Evolutionary conservation across 2,329 filamentous ascomycete species (phyloP), one percentile per base, ranked within the genome.

Genomic region (Fonsecaea pugnacius): DNA sequence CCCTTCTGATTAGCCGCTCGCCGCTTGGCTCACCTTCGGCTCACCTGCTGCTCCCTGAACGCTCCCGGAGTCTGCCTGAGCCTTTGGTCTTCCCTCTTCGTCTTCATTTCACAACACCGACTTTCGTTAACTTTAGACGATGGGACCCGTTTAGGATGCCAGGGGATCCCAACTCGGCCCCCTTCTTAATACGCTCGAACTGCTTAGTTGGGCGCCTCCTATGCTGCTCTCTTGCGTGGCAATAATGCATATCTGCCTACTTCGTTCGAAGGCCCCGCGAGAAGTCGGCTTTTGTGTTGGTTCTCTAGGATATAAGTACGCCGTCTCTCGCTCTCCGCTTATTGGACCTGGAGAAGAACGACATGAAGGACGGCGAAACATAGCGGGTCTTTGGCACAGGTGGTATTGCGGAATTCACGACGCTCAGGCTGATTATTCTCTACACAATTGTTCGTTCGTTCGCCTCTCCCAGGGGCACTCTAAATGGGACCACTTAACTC

Each of bases 211-310:
- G 6, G 43, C 18, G 18, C 43, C 4, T 46, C 18, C 43, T 46
- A 12, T 12, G 43, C 43, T 24, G 16, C 43, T 24, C 43, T 46
- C 43, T 46, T 46, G 9, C 43, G 21, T 24, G 43, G 43, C 18
- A 24, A 24, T 46, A 9, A 46, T 46, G 16, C 7, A 46, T 24
- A 6, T 46, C 18, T 24, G 9, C 43, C 43, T 46, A 56, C 62
- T 64, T 64, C 62, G 57, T 64, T 64, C 38, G 62, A 60, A 55
- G 7, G 62, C 57, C 56, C 50, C 27, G 62, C 40, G 38, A 30
- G 54, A 64, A n/a, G 50, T 27, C 54, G 62, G 62, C 32, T 27
- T 64, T 60, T 60, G 21, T 60, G 50, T 53, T 53, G 35, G 46
- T 54, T 18, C 62, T 59, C 56, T 53, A 7, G 56, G 55, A 60